Conservation (phyloP, 352 stramenopile genomes). For the Pythium dissimile region DNA sequence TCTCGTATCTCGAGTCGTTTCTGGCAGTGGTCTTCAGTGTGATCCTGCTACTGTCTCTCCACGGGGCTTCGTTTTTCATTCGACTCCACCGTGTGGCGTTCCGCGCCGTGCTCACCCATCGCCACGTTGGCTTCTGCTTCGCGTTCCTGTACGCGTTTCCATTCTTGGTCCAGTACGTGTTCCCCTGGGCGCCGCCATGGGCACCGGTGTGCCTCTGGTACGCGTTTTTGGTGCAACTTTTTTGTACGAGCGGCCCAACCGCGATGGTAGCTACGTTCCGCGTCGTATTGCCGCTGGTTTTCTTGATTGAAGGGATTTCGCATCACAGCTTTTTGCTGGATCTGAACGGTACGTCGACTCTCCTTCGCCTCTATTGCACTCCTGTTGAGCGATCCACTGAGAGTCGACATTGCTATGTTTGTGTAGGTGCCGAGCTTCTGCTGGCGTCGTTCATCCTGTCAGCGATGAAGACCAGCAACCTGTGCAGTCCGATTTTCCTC, state of each 20-base stretch:
- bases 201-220: slow-evolving; percentile 88
- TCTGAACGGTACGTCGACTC: slow-evolving; percentile 62
- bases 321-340: slow-evolving; percentile 89
- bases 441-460: slow-evolving; percentile 85
- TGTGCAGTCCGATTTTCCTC: slow-evolving; percentile 83
- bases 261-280: slow-evolving; percentile 87
- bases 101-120: slow-evolving; percentile 75
- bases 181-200: slow-evolving; percentile 87
- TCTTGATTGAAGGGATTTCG: slow-evolving; percentile 84
- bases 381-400: too few species aligned
- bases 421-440: slow-evolving; percentile 65
- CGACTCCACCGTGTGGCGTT: slow-evolving; percentile 80
- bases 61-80: slow-evolving; percentile 74
- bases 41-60: slow-evolving; percentile 59
- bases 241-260: slow-evolving; percentile 77
- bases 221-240: slow-evolving; percentile 85
- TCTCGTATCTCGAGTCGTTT: slow-evolving; percentile 67
- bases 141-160: slow-evolving; percentile 86
- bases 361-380: neutral
- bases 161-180: slow-evolving; percentile 83
- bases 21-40: slow-evolving; percentile 65
- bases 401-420: slow-evolving; percentile 9
- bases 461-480: slow-evolving; percentile 81
- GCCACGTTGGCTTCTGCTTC: slow-evolving; percentile 86
- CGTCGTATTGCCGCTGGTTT: slow-evolving; percentile 79